Evolutionary conservation across 192 early-diverging fungal genomes (phyloP).

Genomic region (Podila minutissima): DNA sequence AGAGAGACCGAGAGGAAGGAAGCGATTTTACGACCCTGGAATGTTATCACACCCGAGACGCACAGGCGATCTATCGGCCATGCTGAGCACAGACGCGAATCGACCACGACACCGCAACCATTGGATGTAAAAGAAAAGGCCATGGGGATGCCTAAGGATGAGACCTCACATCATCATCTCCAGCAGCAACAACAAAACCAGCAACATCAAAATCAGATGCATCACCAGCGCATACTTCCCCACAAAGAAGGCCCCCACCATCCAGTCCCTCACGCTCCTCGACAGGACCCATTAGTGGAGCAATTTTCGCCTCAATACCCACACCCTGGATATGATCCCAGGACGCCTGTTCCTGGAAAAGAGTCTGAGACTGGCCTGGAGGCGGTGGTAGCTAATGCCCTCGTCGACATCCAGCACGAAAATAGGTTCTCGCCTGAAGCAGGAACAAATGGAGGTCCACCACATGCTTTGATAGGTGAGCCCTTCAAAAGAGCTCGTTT

Average conservation of each 20-base stretch:
- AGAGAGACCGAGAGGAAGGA: slow-evolving; percentile 12
- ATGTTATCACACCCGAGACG: slow-evolving; percentile 11
- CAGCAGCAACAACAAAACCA: slow-evolving; percentile 20
- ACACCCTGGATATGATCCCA: neutral
- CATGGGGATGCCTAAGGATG: neutral
- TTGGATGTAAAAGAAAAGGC: neutral
- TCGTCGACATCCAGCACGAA: slow-evolving; percentile 37
- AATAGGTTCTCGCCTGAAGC: slow-evolving; percentile 22
- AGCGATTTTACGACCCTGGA: slow-evolving; percentile 7
- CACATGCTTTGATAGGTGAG: neutral
- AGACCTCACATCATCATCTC: neutral
- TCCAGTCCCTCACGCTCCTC: neutral
- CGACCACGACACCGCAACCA: neutral
- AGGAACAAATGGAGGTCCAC: neutral
- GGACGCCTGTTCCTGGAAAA: slow-evolving; percentile 3
- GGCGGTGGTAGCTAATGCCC: slow-evolving; percentile 24
- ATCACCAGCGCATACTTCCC: too few relatives aligned
- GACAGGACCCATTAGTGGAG: neutral
- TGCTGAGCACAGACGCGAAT: slow-evolving; percentile 11
- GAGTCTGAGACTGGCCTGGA: slow-evolving; percentile 19
- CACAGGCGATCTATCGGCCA: slow-evolving; percentile 15
- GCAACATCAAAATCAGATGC: slow-evolving; percentile 9
- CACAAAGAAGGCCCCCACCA: neutral
- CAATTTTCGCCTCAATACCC: neutral
- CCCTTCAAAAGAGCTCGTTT: slow-evolving; percentile 6